Percentiles rank a stretch among this genome's conserved stretches.
phyloP scores from a whole-genome alignment of 306 rosid genomes.

The Amphicarpaea edgeworthii region DNA sequence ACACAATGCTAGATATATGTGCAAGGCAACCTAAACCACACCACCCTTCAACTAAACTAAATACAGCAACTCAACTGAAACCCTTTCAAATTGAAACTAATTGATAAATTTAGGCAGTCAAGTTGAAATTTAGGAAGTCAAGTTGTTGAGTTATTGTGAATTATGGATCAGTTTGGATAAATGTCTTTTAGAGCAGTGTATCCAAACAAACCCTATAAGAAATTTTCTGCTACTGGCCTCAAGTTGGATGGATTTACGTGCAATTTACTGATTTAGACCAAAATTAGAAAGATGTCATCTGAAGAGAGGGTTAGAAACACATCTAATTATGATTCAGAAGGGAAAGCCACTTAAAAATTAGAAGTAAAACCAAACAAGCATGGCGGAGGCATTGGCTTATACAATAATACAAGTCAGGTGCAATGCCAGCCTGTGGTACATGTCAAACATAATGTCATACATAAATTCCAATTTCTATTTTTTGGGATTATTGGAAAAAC shows the following conservation, averaged over 20 bases:
- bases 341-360: constrained; percentile 41
- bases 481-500: constrained; percentile 47
- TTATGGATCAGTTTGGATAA: too few relatives aligned
- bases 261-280: not conserved
- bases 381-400: constrained; percentile 48
- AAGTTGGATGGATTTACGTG: not conserved
- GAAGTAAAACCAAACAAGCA: constrained; percentile 45
- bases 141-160: not conserved
- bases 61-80: not conserved
- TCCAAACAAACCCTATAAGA: too few relatives aligned
- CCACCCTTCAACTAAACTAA: constrained; percentile 1
- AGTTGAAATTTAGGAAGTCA: not conserved
- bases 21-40: not conserved
- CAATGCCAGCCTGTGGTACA: constrained; percentile 52
- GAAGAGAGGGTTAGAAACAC: constrained; percentile 16
- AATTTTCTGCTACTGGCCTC: not conserved
- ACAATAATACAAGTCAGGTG: constrained; percentile 39
- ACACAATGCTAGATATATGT: not conserved
- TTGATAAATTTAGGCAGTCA: not conserved
- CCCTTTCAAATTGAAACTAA: not conserved
- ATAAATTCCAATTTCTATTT: constrained; percentile 24
- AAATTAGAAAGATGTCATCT: not conserved
- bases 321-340: constrained; percentile 8
- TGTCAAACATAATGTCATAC: constrained; percentile 45
- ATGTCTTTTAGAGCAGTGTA: too few relatives aligned